Conservation (phyloP, 164 flowering plant species). For the Nymphaea colorata region DNA sequence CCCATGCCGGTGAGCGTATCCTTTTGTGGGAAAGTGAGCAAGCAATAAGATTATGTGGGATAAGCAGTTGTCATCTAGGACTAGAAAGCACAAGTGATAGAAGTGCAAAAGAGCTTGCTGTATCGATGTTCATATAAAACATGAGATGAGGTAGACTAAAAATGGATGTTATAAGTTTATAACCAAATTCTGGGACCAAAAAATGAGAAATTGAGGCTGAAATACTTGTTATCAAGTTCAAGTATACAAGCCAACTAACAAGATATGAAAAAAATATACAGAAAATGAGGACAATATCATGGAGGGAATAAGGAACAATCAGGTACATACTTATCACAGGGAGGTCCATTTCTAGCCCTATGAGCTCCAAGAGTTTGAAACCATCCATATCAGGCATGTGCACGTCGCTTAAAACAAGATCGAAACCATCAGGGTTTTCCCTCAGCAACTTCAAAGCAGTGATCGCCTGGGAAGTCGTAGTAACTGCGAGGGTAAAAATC, state of each 20-base stretch:
- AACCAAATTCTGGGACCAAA: neutral
- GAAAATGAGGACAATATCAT: neutral
- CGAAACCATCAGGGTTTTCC: slow-evolving; percentile 53
- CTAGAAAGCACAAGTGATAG: neutral
- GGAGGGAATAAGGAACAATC: neutral
- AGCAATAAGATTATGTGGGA: neutral
- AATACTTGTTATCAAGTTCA: no score
- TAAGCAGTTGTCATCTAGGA: neutral
- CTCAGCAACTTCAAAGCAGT: slow-evolving; percentile 62
- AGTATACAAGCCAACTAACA: neutral
- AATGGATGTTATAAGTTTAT: neutral
- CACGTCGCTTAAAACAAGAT: slow-evolving; percentile 79
- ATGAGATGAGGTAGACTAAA: neutral
- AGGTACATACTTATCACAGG: slow-evolving; percentile 79
- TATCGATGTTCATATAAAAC: neutral
- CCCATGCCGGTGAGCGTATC: no score
- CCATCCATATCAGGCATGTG: slow-evolving; percentile 98
- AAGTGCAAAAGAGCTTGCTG: neutral
- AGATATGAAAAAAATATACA: neutral
- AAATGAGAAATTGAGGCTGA: neutral
- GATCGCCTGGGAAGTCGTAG: slow-evolving; percentile 47
- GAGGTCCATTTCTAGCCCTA: slow-evolving; percentile 93
- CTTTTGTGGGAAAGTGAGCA: neutral
- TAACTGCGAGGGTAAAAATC: slow-evolving; percentile 34
- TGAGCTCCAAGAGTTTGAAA: slow-evolving; percentile 75